Evolutionary conservation across 495 filamentous ascomycete genomes (phyloP).

Genomic region (Aspergillus hancockii): DNA sequence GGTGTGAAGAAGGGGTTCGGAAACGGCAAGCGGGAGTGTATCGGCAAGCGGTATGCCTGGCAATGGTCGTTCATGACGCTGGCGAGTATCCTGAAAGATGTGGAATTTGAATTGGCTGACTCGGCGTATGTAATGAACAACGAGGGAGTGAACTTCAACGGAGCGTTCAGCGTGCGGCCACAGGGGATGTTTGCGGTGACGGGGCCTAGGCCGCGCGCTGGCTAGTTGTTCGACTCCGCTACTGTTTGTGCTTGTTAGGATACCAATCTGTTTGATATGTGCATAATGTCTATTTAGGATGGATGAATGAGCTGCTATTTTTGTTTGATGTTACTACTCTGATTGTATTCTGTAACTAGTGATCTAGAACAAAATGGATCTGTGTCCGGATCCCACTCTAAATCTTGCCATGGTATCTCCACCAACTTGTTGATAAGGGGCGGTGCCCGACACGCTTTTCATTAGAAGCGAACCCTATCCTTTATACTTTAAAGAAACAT

Average conservation of each 20-base stretch:
- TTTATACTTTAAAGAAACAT: too few species aligned
- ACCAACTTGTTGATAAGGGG: too few species aligned
- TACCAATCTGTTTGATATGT: not conserved
- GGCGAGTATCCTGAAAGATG: constrained; percentile 42
- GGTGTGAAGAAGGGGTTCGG: constrained; percentile 69
- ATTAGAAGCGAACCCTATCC: too few species aligned
- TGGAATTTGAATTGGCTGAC: constrained; percentile 46
- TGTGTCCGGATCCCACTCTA: too few species aligned
- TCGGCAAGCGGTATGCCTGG: constrained; percentile 67
- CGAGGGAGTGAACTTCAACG: constrained; percentile 35
- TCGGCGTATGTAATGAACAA: constrained; percentile 30
- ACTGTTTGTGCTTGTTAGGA: not conserved
- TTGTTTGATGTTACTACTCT: not conserved
- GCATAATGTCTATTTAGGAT: not conserved
- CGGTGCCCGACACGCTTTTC: too few species aligned
- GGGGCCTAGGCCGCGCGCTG: constrained; percentile 10
- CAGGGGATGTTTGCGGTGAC: constrained; percentile 30
- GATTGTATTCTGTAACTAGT: too few species aligned
- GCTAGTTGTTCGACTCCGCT: not conserved
- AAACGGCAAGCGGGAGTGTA: constrained; percentile 68
- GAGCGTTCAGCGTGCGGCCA: constrained; percentile 42
- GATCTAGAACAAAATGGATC: too few species aligned
- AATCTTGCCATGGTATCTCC: too few species aligned
- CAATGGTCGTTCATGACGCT: constrained; percentile 51
- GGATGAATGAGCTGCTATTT: not conserved